Evolutionary conservation across 192 early-diverging fungal genomes (phyloP).

Genomic region (Coemansia sp.): DNA sequence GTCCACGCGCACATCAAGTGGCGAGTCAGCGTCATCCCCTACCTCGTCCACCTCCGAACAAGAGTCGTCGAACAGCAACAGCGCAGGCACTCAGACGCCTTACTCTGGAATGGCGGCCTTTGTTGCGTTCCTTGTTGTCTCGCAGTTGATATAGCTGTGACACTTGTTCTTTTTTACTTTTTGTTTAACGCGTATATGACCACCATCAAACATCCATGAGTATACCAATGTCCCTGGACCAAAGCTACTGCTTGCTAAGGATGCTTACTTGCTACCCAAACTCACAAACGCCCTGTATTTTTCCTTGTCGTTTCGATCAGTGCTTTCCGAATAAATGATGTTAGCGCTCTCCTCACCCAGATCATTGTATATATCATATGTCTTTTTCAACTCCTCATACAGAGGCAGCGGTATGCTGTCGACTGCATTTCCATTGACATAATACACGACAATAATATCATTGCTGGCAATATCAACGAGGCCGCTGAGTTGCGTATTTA

Average conservation of each 20-base stretch:
- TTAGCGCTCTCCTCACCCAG: background rate
- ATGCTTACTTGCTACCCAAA: background rate
- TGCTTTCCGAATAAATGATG: background rate
- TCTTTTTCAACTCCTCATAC: background rate
- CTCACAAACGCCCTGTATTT: background rate
- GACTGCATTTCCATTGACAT: background rate
- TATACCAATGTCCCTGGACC: no score
- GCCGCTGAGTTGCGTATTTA: background rate
- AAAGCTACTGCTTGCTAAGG: no score
- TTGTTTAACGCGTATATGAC: background rate
- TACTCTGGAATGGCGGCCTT: slow-evolving; percentile 8
- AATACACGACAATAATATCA: background rate
- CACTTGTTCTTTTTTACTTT: no score
- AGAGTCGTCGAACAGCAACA: background rate
- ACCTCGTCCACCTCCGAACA: background rate
- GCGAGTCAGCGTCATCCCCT: background rate
- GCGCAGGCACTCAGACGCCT: background rate
- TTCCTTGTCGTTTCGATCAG: background rate
- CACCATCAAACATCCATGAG: background rate
- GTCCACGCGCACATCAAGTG: background rate
- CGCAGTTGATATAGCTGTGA: background rate
- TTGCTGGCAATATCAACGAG: background rate
- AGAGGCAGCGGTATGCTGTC: background rate
- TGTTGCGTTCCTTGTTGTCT: slow-evolving; percentile 7
- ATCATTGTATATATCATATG: background rate